Evolutionary conservation across 2,329 filamentous ascomycete species (phyloP).

Genomic region (Geoglossum cookeanum): DNA sequence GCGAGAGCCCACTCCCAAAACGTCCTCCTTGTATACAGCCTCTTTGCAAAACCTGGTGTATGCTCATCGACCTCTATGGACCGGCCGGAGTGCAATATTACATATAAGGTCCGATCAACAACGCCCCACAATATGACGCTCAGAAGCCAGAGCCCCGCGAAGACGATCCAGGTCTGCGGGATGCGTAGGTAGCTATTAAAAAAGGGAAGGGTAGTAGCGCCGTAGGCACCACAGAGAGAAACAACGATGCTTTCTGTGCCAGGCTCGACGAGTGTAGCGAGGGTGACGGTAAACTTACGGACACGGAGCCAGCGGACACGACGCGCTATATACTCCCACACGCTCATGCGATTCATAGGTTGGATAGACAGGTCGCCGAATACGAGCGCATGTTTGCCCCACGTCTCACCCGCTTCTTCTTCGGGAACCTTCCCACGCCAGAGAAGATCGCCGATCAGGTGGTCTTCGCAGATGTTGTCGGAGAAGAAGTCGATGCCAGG

Average conservation of each 20-base stretch:
- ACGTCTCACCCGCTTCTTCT: constrained; percentile 22
- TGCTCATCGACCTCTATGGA: constrained; percentile 52
- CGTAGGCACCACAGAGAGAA: constrained; percentile 62
- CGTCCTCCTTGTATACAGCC: constrained; percentile 20
- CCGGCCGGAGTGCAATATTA: constrained; percentile 50
- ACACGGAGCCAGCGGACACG: constrained; percentile 82
- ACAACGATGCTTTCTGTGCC: constrained; percentile 80
- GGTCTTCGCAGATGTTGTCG: constrained; percentile 92
- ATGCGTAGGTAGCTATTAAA: constrained; percentile 33
- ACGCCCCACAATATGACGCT: constrained; percentile 52
- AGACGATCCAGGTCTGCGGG: constrained; percentile 46
- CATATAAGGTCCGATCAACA: constrained; percentile 56
- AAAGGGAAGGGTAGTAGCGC: constrained; percentile 51
- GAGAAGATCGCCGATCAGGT: constrained; percentile 79
- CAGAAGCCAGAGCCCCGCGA: constrained; percentile 44
- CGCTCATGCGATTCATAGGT: constrained; percentile 65
- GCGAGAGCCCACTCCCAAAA: constrained; percentile 56
- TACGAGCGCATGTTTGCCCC: constrained; percentile 64
- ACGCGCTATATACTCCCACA: constrained; percentile 58
- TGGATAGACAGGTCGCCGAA: constrained; percentile 79
- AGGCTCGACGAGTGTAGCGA: constrained; percentile 80
- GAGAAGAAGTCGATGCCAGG: constrained; percentile 85
- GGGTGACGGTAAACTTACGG: constrained; percentile 78
- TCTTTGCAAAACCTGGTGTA: constrained; percentile 53
- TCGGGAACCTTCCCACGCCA: constrained; percentile 49